phyloP scores from a whole-genome alignment of 805 yeast genomes.

The Clavispora carvajalis region DNA sequence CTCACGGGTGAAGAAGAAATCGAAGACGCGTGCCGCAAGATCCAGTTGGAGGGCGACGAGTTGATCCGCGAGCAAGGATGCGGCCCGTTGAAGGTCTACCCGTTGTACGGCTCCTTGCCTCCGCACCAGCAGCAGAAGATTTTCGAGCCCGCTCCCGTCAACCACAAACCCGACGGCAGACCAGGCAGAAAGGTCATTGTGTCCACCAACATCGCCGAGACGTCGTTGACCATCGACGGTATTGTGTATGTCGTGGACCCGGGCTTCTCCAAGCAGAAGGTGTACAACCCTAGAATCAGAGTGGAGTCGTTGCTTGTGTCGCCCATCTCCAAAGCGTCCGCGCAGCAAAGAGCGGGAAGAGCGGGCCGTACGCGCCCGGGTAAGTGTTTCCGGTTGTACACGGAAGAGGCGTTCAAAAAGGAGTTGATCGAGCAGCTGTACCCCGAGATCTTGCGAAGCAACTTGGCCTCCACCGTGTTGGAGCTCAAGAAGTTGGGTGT shows the following conservation, averaged over 20 bases:
- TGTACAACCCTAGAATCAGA: conserved; percentile 91
- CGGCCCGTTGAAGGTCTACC: conserved; percentile 88
- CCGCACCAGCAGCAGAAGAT: conserved; percentile 93
- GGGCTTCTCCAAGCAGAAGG: conserved; percentile 94
- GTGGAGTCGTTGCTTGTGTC: conserved; percentile 92
- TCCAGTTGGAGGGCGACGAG: conserved; percentile 83
- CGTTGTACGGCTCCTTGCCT: conserved; percentile 93
- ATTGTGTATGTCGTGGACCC: conserved; percentile 97
- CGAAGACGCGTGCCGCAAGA: conserved; percentile 91
- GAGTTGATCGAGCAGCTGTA: conserved; percentile 93
- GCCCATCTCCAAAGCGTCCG: conserved; percentile 94
- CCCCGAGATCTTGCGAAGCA: conserved; percentile 91
- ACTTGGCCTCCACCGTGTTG: conserved; percentile 84
- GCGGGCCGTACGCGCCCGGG: conserved; percentile 99
- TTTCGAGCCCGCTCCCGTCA: conserved; percentile 83
- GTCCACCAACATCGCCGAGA: conserved; percentile 95
- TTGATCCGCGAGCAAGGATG: conserved; percentile 81
- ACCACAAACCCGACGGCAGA: conserved; percentile 66
- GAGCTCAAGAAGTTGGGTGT: conserved; percentile 92
- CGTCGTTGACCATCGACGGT: conserved; percentile 96
- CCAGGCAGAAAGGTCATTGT: conserved; percentile 95
- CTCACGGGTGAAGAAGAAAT: conserved; percentile 97
- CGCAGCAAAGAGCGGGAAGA: conserved; percentile 99
- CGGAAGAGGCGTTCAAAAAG: conserved; percentile 93
- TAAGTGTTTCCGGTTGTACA: conserved; percentile 91